These are phyloP conservation scores for Carallia brachiata DNA, from an alignment of 345 rosid species.

Conservation along the genomic window DNA sequence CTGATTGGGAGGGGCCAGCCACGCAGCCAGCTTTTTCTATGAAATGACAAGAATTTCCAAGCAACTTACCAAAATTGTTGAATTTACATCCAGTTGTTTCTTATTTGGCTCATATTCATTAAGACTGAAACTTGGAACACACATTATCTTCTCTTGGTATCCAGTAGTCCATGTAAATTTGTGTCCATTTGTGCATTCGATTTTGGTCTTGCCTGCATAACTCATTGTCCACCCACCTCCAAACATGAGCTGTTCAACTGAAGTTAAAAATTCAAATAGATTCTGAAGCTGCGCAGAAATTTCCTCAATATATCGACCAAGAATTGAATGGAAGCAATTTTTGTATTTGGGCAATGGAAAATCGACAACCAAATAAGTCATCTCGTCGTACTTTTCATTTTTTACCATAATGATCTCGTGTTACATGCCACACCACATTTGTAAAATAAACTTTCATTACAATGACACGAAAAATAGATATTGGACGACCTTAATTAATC, in stretches of 20 bases:
- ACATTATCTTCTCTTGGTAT: background rate
- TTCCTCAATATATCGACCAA: slow-evolving; percentile 8
- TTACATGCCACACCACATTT: too few species aligned
- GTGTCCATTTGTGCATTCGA: slow-evolving; percentile 2
- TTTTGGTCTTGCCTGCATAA: slow-evolving; percentile 3
- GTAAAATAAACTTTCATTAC: too few species aligned
- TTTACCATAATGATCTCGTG: too few species aligned
- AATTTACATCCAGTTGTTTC: slow-evolving; percentile 26
- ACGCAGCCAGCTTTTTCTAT: slow-evolving; percentile 3
- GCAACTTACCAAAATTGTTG: slow-evolving; percentile 24
- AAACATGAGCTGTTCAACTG: too few species aligned
- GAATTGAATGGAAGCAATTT: too few species aligned
- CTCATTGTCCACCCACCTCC: too few species aligned
- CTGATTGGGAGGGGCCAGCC: slow-evolving; percentile 2
- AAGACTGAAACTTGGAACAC: background rate
- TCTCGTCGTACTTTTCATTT: too few species aligned
- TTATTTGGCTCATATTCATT: slow-evolving; percentile 30
- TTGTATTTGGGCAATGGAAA: too few species aligned
- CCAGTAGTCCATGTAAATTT: background rate
- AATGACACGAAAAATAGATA: too few species aligned
- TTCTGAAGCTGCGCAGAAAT: slow-evolving; percentile 29
- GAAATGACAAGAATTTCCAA: slow-evolving; percentile 29
- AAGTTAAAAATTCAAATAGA: background rate
- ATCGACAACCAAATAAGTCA: too few species aligned
- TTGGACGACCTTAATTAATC: too few species aligned